Percentiles rank a stretch among this genome's conserved stretches.
Conservation (phyloP, 179 eudicot genomes). For the Silene coronaria region DNA sequence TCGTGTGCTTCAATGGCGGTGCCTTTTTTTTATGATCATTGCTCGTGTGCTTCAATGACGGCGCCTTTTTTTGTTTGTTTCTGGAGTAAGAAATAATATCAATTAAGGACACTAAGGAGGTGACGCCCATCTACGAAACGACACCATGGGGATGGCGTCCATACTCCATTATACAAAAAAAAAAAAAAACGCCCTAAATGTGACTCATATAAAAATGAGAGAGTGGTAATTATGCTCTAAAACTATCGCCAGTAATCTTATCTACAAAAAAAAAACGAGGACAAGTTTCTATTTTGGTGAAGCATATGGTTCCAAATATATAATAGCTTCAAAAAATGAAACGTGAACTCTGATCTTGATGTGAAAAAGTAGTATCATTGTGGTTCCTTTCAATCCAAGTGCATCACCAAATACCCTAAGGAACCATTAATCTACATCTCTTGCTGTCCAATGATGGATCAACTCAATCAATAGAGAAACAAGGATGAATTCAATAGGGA, state of each 20-base stretch:
- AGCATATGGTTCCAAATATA: background rate
- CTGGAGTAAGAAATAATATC: background rate
- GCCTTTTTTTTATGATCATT: background rate
- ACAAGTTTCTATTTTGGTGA: background rate
- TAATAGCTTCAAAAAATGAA: background rate
- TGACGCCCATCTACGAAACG: background rate
- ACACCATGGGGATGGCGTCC: background rate
- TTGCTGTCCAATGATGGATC: background rate
- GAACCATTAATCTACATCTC: background rate
- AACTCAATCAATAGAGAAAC: background rate
- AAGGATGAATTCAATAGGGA: background rate
- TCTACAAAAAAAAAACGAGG: background rate
- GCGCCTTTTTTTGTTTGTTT: background rate
- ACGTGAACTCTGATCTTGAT: background rate
- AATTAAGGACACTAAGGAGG: background rate
- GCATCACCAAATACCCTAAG: background rate
- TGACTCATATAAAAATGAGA: background rate
- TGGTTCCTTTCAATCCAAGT: background rate
- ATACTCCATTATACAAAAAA: no score
- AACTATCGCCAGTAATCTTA: background rate
- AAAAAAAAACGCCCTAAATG: background rate
- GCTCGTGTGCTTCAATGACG: slow-evolving; percentile 2
- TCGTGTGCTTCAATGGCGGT: slow-evolving; percentile 7
- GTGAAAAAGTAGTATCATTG: background rate
- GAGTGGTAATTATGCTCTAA: background rate